Evolutionary conservation across 331 rosid genomes (phyloP).

Genomic region (Cydonia oblonga): DNA sequence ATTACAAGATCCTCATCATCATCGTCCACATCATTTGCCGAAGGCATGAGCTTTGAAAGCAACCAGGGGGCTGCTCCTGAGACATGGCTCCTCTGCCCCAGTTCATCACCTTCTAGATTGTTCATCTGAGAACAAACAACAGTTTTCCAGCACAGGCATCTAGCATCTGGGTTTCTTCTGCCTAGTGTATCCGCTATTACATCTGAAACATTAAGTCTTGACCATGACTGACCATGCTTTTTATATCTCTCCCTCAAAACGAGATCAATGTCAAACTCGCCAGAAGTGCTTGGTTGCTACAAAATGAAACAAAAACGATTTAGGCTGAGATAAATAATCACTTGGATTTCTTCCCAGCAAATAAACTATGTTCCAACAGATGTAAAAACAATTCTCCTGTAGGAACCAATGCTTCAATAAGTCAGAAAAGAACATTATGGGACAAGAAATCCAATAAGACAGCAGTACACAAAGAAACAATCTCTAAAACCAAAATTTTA

Average conservation of each 20-base stretch:
- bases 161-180: conserved; percentile 46
- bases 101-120: conserved; percentile 16
- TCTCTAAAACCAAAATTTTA: background rate
- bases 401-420: background rate
- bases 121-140: conserved; percentile 47
- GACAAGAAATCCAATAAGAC: background rate
- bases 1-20: conserved; percentile 33
- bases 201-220: conserved; percentile 69
- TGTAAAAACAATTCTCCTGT: background rate
- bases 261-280: conserved; percentile 58
- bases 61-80: conserved; percentile 51
- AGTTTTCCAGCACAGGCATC: conserved; percentile 82
- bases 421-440: background rate
- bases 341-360: background rate
- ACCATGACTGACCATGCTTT: conserved; percentile 55
- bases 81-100: conserved; percentile 17
- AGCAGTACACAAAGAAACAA: background rate
- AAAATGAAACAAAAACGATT: conserved; percentile 8
- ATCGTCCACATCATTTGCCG: conserved; percentile 1
- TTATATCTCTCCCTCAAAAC: conserved; percentile 50
- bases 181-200: conserved; percentile 41
- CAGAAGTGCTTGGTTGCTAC: conserved; percentile 40
- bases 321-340: background rate
- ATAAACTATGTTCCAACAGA: background rate
- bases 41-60: conserved; percentile 72